Evolutionary conservation across 78 protist genomes (phyloP), one percentile per base, ranked within the genome.

Genomic region (Blattamonas nauphoetae): DNA sequence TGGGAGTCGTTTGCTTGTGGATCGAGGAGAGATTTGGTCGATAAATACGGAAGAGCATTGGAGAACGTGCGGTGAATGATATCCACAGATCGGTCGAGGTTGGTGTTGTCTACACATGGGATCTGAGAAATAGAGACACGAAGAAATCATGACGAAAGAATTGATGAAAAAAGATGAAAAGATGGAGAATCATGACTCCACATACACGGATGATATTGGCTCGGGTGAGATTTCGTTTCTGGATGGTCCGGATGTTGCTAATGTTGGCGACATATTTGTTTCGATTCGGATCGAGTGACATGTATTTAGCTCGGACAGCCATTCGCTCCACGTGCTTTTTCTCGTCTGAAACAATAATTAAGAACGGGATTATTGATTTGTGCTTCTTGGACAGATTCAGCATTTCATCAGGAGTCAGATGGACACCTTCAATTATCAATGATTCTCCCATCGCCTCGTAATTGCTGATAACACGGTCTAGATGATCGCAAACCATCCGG

Each of bases 351-450:
- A 91, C 89, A 84, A 88, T 89, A 87, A 91, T 82, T 42, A 86
- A 78, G 87, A 91, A 91, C 63, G 93, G 93, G 63, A 91, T 91
- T 81, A 90, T 83, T 29, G 90, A 87, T 44, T 89, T 91, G 86
- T 91, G 90, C 44, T 87, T 79, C 43, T 83, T 64, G 4, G 86
- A 86, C 80, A 91, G 82, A 78, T 86, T 55, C 6, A 91, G 45
- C 86, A 91, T 88, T 0, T 86, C 41, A 64, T 84, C 63, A 1
- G 87, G 43, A 43, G 35, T 1, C 38, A 89, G 79, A 4, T 89
- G 91, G 34, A 89, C 91, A 2, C 90, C 45, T 4, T 81, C 85
- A 33, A 81, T 42, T 35, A 81, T 42, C 32, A 81, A 2, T 1
- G 41, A 4, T 41, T 81, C 85, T 35, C 45, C 2, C 38, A n/a